phyloP scores from a whole-genome alignment of 2,329 filamentous ascomycete genomes.

The Cryphonectria radicalis region DNA sequence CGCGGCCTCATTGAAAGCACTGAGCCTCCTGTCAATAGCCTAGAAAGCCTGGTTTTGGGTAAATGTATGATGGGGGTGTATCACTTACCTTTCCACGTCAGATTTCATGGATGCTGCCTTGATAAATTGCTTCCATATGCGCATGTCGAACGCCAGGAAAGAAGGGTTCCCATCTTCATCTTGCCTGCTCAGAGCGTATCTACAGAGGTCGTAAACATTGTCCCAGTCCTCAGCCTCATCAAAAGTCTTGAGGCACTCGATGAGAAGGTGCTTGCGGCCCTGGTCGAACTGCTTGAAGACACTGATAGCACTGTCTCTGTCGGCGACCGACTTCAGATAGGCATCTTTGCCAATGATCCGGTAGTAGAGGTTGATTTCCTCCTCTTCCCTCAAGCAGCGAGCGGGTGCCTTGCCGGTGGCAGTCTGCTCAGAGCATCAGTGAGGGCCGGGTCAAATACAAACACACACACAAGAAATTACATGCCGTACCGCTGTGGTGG shows the following conservation, averaged over 20 bases:
- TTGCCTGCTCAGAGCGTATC: constrained; percentile 45
- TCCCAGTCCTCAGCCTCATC: constrained; percentile 47
- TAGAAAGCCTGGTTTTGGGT: background rate
- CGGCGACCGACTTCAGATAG: constrained; percentile 43
- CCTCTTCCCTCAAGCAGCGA: constrained; percentile 48
- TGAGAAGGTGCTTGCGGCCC: constrained; percentile 52
- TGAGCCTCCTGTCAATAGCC: constrained; percentile 18
- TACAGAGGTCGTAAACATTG: constrained; percentile 49
- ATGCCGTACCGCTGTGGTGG: constrained; percentile 47
- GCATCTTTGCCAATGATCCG: constrained; percentile 51
- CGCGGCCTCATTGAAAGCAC: constrained; percentile 38
- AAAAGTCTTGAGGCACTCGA: constrained; percentile 46
- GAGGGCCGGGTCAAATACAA: too few species aligned
- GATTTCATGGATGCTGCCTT: constrained; percentile 37
- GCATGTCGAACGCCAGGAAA: constrained; percentile 50
- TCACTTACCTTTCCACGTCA: constrained; percentile 35
- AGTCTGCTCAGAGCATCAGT: constrained; percentile 2
- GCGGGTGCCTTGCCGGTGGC: constrained; percentile 31
- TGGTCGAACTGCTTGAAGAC: constrained; percentile 49
- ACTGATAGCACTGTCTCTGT: constrained; percentile 37
- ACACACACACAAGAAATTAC: too few species aligned
- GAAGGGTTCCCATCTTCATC: constrained; percentile 44
- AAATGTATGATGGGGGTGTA: background rate
- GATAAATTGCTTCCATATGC: constrained; percentile 41
- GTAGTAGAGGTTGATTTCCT: constrained; percentile 56